Evolutionary conservation across 2,329 filamentous ascomycete species (phyloP).

Genomic region (Nothophaeocryptopus gaeumannii): DNA sequence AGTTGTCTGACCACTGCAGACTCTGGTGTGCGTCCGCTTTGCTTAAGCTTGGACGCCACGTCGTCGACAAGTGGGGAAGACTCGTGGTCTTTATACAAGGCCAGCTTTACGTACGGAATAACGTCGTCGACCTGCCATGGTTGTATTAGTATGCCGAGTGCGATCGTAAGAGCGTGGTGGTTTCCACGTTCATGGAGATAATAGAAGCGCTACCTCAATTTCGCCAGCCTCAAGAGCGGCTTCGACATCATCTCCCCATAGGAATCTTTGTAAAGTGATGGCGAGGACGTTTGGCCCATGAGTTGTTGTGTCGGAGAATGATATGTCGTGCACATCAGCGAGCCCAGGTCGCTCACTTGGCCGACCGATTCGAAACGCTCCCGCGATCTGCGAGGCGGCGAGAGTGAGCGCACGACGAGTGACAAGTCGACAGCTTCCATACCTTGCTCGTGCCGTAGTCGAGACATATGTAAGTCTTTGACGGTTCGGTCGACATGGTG

Average conservation of each 20-base stretch:
- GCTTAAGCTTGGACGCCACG: not conserved
- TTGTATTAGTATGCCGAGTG: too few relatives aligned
- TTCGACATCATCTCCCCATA: not conserved
- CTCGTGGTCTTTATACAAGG: conserved; percentile 12
- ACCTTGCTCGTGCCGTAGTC: not conserved
- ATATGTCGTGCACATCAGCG: not conserved
- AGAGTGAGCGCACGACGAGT: too few relatives aligned
- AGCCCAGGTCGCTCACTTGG: not conserved
- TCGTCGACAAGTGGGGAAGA: not conserved
- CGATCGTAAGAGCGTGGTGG: too few relatives aligned
- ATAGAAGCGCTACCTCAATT: not conserved
- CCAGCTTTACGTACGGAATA: conserved; percentile 10
- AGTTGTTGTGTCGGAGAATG: not conserved
- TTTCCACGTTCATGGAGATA: too few relatives aligned
- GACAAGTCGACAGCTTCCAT: too few relatives aligned
- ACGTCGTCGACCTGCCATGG: not conserved
- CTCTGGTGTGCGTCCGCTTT: too few relatives aligned
- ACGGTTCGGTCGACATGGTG: too few relatives aligned
- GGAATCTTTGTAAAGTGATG: not conserved
- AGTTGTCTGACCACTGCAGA: too few relatives aligned
- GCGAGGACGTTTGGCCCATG: not conserved
- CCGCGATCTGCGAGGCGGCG: not conserved
- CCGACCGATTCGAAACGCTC: not conserved
- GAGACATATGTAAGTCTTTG: not conserved
- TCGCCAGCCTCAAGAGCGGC: not conserved